These are phyloP conservation scores for Metschnikowia continentalis DNA, from an alignment of 805 yeast genomes.

Conservation along the genomic window DNA sequence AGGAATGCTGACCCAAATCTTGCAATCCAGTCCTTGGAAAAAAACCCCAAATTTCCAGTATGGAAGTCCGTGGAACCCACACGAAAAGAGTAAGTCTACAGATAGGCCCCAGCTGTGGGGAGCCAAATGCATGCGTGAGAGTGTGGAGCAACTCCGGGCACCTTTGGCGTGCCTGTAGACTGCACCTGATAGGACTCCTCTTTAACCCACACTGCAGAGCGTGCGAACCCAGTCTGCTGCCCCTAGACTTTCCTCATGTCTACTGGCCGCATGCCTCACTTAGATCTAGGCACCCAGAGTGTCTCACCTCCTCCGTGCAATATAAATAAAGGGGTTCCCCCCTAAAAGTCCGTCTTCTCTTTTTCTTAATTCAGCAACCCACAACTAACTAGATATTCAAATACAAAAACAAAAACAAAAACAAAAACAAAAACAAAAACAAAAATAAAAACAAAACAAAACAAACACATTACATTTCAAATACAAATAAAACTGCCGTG, in stretches of 20 bases:
- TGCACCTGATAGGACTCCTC: neutral
- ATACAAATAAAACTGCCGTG: no score
- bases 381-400: no score
- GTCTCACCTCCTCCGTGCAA: neutral
- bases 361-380: neutral
- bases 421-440: no score
- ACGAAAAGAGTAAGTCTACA: neutral
- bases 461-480: no score
- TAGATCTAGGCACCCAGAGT: neutral
- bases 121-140: neutral
- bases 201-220: neutral
- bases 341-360: neutral
- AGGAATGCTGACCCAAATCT: neutral
- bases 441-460: no score
- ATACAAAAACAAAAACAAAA: no score
- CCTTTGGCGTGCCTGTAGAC: constrained; percentile 1
- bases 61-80: neutral
- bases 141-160: neutral
- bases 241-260: neutral
- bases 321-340: neutral
- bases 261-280: neutral
- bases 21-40: neutral
- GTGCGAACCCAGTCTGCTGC: neutral
- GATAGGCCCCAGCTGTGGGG: neutral
- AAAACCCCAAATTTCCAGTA: no score